These are phyloP conservation scores for Phytophthora pseudosyringae DNA, from an alignment of 352 stramenopile species.

Conservation along the genomic window DNA sequence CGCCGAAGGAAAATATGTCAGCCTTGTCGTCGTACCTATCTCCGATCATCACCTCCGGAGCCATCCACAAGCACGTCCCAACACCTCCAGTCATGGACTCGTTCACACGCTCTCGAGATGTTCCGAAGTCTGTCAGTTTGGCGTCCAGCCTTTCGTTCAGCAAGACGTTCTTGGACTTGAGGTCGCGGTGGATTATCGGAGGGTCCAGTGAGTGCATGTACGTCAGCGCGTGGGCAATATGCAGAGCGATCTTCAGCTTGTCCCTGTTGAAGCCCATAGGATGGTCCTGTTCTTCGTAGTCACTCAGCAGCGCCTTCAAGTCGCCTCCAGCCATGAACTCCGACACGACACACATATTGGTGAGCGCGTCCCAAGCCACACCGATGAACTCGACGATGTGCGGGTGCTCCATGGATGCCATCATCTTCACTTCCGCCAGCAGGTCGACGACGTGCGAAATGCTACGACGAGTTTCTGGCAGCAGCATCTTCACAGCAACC, in stretches of 20 bases:
- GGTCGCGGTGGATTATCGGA: conserved; percentile 51
- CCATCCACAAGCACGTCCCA: conserved; percentile 49
- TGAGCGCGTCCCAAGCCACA: conserved; percentile 56
- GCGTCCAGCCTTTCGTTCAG: conserved; percentile 40
- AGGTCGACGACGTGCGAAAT: conserved; percentile 41
- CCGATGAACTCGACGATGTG: conserved; percentile 59
- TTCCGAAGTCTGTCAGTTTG: conserved; percentile 57
- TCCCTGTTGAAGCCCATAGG: conserved; percentile 38
- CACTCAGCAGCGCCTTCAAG: conserved; percentile 46
- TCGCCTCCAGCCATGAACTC: conserved; percentile 68
- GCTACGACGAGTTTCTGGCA: conserved; percentile 44
- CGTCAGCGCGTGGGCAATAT: conserved; percentile 42
- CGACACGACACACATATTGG: conserved; percentile 54
- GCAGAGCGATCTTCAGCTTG: conserved; percentile 46
- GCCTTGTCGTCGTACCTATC: conserved; percentile 48
- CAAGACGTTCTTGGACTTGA: conserved; percentile 64
- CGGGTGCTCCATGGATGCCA: conserved; percentile 48
- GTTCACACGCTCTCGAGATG: conserved; percentile 37
- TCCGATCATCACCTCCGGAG: conserved; percentile 49
- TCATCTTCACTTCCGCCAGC: conserved; percentile 54
- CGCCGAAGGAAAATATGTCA: conserved; percentile 55
- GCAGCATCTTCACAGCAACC: conserved; percentile 59
- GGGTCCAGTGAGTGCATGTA: conserved; percentile 53
- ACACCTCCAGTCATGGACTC: conserved; percentile 44
- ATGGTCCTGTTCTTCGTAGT: conserved; percentile 27